Evolutionary conservation across 441 rosid species (phyloP).

Genomic region (Pelargonium fulgidum): DNA sequence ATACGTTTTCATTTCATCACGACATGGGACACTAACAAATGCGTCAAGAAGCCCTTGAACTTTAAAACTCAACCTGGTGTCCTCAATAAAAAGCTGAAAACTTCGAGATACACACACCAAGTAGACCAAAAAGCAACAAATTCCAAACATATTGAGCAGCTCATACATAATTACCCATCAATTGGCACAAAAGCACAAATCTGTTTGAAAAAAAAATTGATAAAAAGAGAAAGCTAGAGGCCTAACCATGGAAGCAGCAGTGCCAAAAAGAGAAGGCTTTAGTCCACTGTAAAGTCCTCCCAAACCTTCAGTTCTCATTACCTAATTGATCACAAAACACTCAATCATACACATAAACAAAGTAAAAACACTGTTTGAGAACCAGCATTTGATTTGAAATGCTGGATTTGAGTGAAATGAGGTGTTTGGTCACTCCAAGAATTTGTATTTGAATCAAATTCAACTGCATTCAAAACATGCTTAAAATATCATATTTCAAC

Average conservation of each 20-base stretch:
- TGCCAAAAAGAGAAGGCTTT: conserved; percentile 59
- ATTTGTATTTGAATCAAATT: no score
- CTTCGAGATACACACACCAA: background rate
- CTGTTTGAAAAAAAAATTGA: background rate
- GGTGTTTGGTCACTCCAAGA: no score
- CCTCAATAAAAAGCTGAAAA: background rate
- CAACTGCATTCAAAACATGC: no score
- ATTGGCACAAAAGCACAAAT: background rate
- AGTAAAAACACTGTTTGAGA: no score
- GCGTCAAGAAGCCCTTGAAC: background rate
- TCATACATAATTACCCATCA: no score
- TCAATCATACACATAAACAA: background rate
- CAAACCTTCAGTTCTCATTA: conserved; percentile 49
- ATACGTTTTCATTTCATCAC: background rate
- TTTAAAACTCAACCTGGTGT: background rate
- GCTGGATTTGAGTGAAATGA: no score
- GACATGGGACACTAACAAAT: background rate
- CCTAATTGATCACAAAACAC: conserved; percentile 21
- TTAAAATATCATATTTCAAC: no score
- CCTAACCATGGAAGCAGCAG: conserved; percentile 69
- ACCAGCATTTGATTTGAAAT: no score
- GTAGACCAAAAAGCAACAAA: background rate
- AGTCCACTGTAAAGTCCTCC: conserved; percentile 70
- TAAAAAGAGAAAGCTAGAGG: background rate
- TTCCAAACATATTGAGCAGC: no score